Base-by-base conservation (phyloP, 148 eudicot species). In the Pouteria glomerata region DNA sequence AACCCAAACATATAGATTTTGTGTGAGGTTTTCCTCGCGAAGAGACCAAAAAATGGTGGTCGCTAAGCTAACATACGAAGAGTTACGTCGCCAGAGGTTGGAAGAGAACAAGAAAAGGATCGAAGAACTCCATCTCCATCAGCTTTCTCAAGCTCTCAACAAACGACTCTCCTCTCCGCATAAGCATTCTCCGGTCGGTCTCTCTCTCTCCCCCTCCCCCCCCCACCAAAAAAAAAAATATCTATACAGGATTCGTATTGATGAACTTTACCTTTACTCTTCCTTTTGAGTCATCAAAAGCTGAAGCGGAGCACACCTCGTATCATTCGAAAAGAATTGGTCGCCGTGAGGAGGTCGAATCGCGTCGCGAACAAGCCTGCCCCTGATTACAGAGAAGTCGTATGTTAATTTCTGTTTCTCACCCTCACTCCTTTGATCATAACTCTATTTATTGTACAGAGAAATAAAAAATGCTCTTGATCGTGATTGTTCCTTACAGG, bases 101-200 rank as follows among this genome's bases (percentile, higher is more conserved):
- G 93, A 91, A 69, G 91, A 91, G 69, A 91, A 91, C 82, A 86
- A 84, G 80, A 86, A 80, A 34, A 85, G 87, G 31, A 70, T 91
- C 79, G 88, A 91, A 57, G 83, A 88, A 29, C 89, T 91, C 65
- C 80, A 88, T 67, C 97, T 91, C 51, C 78, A 86, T 44, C 82
- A 60, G 45, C 93, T 91, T 42, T 80, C 97, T 66, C 83, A 80
- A 15, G 51, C 93, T 31, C 85, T 88, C 62, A 78, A n/a, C n/a
- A n/a, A 70, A 11, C 66, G 77, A 7, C 68, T 83, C 56, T 72
- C 75, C 48, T 77, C 83, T 58, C 91, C 87, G n/a, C n/a, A n/a
- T 12, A 90, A 85, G 73, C 65, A 88, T 16, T 83, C 93, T 76
- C 93, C 93, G 79, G 93, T 87, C 69, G 15, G 3, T 12, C 0